phyloP scores from a whole-genome alignment of 345 rosid genomes.

The Bruguiera sexangula region DNA sequence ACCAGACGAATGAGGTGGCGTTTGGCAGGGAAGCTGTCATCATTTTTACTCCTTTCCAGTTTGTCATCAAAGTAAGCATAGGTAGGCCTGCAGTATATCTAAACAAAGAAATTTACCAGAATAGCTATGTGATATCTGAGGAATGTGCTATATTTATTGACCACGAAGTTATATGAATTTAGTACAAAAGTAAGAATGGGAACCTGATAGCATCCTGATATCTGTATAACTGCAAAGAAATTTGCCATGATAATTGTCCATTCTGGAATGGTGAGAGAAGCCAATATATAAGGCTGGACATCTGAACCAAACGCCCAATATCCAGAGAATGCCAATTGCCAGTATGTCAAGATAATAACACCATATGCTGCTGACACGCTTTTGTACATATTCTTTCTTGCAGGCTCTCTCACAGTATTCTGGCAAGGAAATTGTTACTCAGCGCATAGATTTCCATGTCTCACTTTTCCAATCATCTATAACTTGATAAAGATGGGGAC shows the following conservation, averaged over 20 bases:
- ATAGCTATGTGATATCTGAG: background rate
- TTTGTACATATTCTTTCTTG: constrained; percentile 44
- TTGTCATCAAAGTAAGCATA: constrained; percentile 44
- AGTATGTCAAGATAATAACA: constrained; percentile 36
- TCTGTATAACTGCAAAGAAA: constrained; percentile 46
- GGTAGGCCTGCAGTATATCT: constrained; percentile 62
- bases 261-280: constrained; percentile 41
- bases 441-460: too few relatives aligned
- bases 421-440: constrained; percentile 12
- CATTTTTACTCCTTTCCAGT: background rate
- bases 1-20: constrained; percentile 28
- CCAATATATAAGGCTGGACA: constrained; percentile 44
- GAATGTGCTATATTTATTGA: background rate
- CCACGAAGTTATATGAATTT: background rate
- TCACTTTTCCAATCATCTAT: background rate
- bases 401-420: constrained; percentile 46
- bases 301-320: constrained; percentile 57
- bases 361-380: constrained; percentile 49
- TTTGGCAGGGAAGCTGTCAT: background rate
- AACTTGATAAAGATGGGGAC: background rate
- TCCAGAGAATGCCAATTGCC: constrained; percentile 50
- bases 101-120: background rate
- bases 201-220: constrained; percentile 60
- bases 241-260: constrained; percentile 58
- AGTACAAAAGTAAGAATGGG: background rate